phyloP scores from a whole-genome alignment of 2,329 filamentous ascomycete genomes.

The Dothistroma septosporum region DNA sequence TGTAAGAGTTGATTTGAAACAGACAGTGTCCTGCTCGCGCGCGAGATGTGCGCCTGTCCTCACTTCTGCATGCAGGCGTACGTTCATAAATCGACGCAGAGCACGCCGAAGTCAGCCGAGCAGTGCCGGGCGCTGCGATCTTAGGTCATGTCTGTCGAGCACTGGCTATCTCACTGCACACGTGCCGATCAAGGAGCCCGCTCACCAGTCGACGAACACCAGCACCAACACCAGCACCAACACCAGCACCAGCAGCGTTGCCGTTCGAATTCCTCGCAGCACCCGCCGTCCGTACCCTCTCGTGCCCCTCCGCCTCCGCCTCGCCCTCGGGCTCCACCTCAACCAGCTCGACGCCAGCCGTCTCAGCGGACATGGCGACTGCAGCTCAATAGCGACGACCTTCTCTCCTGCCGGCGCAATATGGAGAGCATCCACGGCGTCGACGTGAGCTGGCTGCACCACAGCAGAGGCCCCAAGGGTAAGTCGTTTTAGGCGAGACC shows the following conservation, averaged over 20 bases:
- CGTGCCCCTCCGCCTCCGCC: not conserved
- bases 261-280: not conserved
- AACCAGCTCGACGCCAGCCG: not conserved
- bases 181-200: not conserved
- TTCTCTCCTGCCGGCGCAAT: conserved; percentile 9
- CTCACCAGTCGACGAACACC: not conserved
- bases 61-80: too few species aligned
- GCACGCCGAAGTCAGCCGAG: not conserved
- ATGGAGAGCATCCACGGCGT: conserved; percentile 26
- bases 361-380: conserved; percentile 14
- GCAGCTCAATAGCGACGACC: conserved; percentile 13
- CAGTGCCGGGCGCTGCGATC: not conserved
- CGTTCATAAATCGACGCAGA: too few species aligned
- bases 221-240: not conserved
- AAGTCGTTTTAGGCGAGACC: conserved; percentile 4
- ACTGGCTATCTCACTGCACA: not conserved
- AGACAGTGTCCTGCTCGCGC: not conserved
- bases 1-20: not conserved
- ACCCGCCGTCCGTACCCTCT: not conserved
- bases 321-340: not conserved
- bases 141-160: not conserved
- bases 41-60: not conserved
- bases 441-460: conserved; percentile 23
- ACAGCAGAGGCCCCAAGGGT: conserved; percentile 18
- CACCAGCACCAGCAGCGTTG: not conserved